Evolutionary conservation across 768 basidiomycete species (phyloP).

Genomic region (Psilocybe cyanescens): DNA sequence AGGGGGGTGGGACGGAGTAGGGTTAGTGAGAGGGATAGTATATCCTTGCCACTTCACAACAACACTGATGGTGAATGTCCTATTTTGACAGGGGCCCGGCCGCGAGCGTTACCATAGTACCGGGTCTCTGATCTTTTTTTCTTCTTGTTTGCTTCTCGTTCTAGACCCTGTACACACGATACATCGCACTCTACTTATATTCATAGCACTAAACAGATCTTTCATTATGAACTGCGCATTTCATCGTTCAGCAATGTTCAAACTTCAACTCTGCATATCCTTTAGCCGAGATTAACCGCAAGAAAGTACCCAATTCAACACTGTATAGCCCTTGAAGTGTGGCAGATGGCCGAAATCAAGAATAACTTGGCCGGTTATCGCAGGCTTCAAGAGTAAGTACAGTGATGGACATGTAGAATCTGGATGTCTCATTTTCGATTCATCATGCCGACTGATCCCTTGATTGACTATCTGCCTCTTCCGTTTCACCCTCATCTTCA

Average conservation of each 20-base stretch:
- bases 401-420: neutral
- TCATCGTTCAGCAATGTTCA: neutral
- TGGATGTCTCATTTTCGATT: neutral
- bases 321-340: neutral
- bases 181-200: neutral
- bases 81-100: slow-evolving; percentile 10
- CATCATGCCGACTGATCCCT: neutral
- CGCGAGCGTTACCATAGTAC: slow-evolving; percentile 26
- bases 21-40: slow-evolving; percentile 14
- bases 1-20: slow-evolving; percentile 10
- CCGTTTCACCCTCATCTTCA: neutral
- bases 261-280: neutral
- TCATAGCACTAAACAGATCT: neutral
- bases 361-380: neutral
- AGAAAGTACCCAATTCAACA: neutral
- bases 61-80: slow-evolving; percentile 18
- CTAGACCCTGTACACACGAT: slow-evolving; percentile 2
- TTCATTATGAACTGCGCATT: neutral
- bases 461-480: neutral
- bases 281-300: too few species aligned
- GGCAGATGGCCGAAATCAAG: slow-evolving; percentile 3
- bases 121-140: slow-evolving; percentile 13
- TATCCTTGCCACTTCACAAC: slow-evolving; percentile 19
- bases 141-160: neutral
- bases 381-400: neutral